Evolutionary conservation across 768 basidiomycete species (phyloP), one percentile per base, ranked within the genome.

Genomic region (Postia placenta): DNA sequence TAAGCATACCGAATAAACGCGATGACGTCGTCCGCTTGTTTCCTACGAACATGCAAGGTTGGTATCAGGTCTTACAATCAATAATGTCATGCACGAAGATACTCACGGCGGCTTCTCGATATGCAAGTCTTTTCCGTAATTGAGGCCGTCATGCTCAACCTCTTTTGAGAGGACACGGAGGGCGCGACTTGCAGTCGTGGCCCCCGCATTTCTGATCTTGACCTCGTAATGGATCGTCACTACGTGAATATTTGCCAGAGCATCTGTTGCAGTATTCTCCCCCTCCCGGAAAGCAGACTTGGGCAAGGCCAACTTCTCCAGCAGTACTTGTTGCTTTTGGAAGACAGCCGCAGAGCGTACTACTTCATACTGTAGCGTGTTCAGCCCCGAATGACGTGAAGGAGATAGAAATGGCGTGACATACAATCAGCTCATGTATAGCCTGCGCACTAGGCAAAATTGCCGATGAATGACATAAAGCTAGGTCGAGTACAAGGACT

Each of bases 91-190:
- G 19, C 37, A 24, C 11, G 15, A 37, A 22, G 22, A 39, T 52
- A 73, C 81, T 67, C 65, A 83, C 77, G 68, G 65, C 47, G 74
- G 74, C 42, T 74, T 68, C 39, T 72, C 73, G 45, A 20, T 60
- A 6, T 63, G 56, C 43, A 58, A 38, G 20, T 65, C 63, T 4
- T 54, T 70, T 57, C 62, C 60, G 9, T 64, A 69, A 37, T 76
- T 71, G 45, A 85, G 58, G 0, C 85, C 85, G 54, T 84, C 74
- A 47, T 67, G 68, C 50, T 86, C 85, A 20, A 87, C 76, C 33
- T 83, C 78, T 51, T 68, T 65, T 26, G 76, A 72, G n/a, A 87
- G 73, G 5, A 74, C 60, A n/a, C 70, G 71, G 66, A 87, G 68
- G 1, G 80, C 79, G 35, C 73, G 69, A 53, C 69, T 74, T n/a